Percentiles rank a stretch among this genome's conserved stretches.
Conservation (phyloP, 2,329 filamentous ascomycete genomes). For the Cryphonectria radicalis region DNA sequence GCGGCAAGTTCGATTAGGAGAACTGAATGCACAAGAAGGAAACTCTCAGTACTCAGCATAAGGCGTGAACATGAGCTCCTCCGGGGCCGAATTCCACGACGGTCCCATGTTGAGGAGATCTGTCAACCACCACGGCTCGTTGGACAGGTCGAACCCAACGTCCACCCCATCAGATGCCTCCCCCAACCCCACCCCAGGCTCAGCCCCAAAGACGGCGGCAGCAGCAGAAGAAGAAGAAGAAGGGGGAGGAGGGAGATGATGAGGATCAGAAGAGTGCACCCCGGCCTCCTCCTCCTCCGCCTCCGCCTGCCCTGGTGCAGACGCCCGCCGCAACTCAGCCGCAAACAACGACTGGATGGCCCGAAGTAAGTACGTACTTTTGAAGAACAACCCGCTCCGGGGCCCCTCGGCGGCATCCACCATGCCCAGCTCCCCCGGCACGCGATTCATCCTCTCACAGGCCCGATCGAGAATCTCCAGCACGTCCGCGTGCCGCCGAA, state of each 20-base stretch:
- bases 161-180: background rate
- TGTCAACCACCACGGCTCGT: slow-evolving; percentile 15
- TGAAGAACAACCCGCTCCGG: slow-evolving; percentile 33
- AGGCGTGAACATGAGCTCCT: slow-evolving; percentile 5
- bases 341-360: slow-evolving; percentile 33
- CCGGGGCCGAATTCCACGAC: background rate
- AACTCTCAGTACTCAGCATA: slow-evolving; percentile 1
- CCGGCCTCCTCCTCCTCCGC: background rate
- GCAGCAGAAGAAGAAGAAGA: too few species aligned
- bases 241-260: background rate
- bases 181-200: background rate
- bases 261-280: background rate
- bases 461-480: slow-evolving; percentile 32
- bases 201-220: background rate
- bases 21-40: background rate
- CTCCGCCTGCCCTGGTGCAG: background rate
- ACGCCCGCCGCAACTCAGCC: slow-evolving; percentile 26
- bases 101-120: slow-evolving; percentile 14
- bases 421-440: slow-evolving; percentile 29
- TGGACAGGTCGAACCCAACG: background rate
- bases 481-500: slow-evolving; percentile 32
- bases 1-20: background rate
- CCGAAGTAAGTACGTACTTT: slow-evolving; percentile 31
- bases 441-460: slow-evolving; percentile 24
- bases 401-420: slow-evolving; percentile 31